Conservation (phyloP, 306 rosid species). For the Trifolium dubium region DNA sequence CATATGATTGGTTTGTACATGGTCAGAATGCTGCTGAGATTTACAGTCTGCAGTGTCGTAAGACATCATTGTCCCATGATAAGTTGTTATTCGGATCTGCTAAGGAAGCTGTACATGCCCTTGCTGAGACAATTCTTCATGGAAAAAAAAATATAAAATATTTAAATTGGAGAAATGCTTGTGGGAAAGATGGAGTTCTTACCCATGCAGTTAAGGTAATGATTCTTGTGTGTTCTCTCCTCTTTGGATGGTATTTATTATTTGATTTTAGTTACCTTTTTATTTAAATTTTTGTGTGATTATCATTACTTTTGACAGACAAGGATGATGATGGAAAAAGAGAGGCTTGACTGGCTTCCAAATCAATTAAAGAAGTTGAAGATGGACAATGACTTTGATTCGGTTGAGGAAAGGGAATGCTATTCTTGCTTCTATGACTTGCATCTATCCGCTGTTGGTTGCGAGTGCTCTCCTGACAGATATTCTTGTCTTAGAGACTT, state of each 20-base stretch:
- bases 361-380: constrained; percentile 55
- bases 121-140: constrained; percentile 50
- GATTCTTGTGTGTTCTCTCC: constrained; percentile 15
- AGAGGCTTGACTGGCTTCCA: constrained; percentile 67
- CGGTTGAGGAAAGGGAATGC: constrained; percentile 73
- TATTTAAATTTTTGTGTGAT: neutral
- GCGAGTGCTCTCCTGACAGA: constrained; percentile 77
- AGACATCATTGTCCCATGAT: constrained; percentile 91
- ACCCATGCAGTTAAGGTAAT: constrained; percentile 81
- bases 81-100: constrained; percentile 81
- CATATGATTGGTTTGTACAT: constrained; percentile 88
- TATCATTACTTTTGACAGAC: constrained; percentile 51
- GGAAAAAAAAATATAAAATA: constrained; percentile 55
- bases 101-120: constrained; percentile 65
- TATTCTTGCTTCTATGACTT: constrained; percentile 82
- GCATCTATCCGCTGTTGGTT: constrained; percentile 70
- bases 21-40: constrained; percentile 93
- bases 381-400: constrained; percentile 74
- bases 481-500: constrained; percentile 81
- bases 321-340: constrained; percentile 76
- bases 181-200: constrained; percentile 85
- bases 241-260: constrained; percentile 21
- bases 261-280: constrained; percentile 32
- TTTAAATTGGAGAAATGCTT: constrained; percentile 59
- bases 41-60: constrained; percentile 78